phyloP scores from a whole-genome alignment of 1,139 yeast species.

The Tardiomyces blankii region DNA sequence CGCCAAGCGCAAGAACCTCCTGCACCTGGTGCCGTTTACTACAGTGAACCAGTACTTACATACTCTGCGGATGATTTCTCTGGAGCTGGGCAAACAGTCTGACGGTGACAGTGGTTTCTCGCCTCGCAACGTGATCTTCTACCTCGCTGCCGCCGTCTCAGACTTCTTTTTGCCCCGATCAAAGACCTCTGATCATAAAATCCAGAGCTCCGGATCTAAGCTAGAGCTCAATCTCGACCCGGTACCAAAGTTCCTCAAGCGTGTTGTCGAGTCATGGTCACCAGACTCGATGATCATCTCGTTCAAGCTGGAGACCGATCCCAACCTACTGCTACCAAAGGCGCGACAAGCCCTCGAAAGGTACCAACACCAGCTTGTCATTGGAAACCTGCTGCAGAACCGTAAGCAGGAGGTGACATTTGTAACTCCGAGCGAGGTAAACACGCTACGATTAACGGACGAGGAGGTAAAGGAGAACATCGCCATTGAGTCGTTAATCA shows the following conservation, averaged over 20 bases:
- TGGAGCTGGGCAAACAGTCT: conserved; percentile 33
- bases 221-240: conserved; percentile 81
- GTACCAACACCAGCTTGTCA: conserved; percentile 87
- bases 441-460: conserved; percentile 43
- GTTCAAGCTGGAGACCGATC: conserved; percentile 89
- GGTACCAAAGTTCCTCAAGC: conserved; percentile 83
- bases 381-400: conserved; percentile 86
- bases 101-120: neutral
- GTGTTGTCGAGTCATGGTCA: conserved; percentile 91
- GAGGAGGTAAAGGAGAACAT: conserved; percentile 29
- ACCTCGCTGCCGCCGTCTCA: conserved; percentile 94
- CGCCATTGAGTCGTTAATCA: conserved; percentile 67
- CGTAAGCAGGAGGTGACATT: conserved; percentile 83
- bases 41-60: conserved; percentile 91
- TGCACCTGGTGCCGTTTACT: conserved; percentile 76
- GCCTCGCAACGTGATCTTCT: conserved; percentile 50
- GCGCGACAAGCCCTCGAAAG: conserved; percentile 69
- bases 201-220: conserved; percentile 67
- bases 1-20: conserved; percentile 46
- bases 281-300: conserved; percentile 91
- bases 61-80: conserved; percentile 62
- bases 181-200: conserved; percentile 83
- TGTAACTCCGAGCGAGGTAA: conserved; percentile 38
- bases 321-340: conserved; percentile 54
- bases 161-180: conserved; percentile 89